A percentile compares a stretch with the other conserved stretches of the same genome.
Conservation (phyloP, 371 early-diverging fungal species). For the Phascolomyces articulosus region DNA sequence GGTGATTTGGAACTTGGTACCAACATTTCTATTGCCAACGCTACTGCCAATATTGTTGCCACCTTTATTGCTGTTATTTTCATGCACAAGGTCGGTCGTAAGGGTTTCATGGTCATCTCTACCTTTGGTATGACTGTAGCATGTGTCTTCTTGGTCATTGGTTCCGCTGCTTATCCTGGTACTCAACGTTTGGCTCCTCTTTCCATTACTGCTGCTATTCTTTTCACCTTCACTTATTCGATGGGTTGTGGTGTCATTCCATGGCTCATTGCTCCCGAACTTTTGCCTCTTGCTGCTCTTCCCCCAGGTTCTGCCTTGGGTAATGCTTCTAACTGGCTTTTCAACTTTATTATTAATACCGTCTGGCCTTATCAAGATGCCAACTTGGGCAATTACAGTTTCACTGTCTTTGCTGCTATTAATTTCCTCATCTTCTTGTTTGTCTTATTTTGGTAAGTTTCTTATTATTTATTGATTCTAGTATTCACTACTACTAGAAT, state of each 20-base stretch:
- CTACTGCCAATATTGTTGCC: conserved; percentile 39
- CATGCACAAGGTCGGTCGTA: conserved; percentile 48
- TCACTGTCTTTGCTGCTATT: conserved; percentile 45
- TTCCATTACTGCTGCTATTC: conserved; percentile 39
- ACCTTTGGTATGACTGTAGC: conserved; percentile 38
- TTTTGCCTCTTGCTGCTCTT: conserved; percentile 46
- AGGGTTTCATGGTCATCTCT: conserved; percentile 48
- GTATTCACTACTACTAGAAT: too few relatives aligned
- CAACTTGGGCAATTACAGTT: conserved; percentile 35
- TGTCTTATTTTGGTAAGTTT: conserved; percentile 32
- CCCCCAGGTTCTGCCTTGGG: conserved; percentile 51
- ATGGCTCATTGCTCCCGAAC: conserved; percentile 54
- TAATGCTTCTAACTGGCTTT: conserved; percentile 45
- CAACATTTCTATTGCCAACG: conserved; percentile 42
- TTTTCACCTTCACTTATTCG: conserved; percentile 43
- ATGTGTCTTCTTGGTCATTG: conserved; percentile 43
- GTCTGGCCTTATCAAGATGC: conserved; percentile 43
- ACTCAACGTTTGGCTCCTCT: conserved; percentile 28
- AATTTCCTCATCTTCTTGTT: conserved; percentile 49
- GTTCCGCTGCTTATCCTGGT: conserved; percentile 20
- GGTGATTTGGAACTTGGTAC: conserved; percentile 35
- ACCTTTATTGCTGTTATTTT: conserved; percentile 37
- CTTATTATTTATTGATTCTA: too few relatives aligned
- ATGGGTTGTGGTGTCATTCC: conserved; percentile 57
- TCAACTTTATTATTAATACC: conserved; percentile 48